Evolutionary conservation across 345 rosid genomes (phyloP).

Genomic region (Euclidium syriacum): DNA sequence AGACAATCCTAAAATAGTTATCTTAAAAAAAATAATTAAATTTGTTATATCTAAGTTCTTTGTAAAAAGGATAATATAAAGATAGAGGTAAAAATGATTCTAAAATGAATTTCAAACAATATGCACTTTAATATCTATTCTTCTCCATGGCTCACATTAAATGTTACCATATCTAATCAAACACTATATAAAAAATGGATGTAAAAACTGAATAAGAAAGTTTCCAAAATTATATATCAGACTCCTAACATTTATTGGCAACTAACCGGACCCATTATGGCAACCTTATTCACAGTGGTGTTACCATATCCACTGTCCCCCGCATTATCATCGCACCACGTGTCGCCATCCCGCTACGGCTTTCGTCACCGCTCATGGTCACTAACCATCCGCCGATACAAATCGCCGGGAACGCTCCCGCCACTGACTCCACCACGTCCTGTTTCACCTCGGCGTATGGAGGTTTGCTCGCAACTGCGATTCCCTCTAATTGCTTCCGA

Average conservation of each 20-base stretch:
- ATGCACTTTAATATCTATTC: no score
- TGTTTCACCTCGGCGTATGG: constrained; percentile 21
- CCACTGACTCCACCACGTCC: neutral
- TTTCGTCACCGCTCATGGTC: neutral
- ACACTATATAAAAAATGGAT: no score
- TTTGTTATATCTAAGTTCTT: no score
- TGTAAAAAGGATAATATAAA: no score
- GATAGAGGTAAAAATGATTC: no score
- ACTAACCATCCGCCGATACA: constrained; percentile 1
- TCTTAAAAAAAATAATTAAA: no score
- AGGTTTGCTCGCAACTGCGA: constrained; percentile 35
- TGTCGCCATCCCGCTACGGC: constrained; percentile 9
- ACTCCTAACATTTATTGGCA: neutral
- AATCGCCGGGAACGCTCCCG: neutral
- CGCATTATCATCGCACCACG: constrained; percentile 10
- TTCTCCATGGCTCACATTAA: no score
- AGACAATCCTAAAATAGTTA: no score
- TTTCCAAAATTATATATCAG: no score
- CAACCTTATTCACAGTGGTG: constrained; percentile 15
- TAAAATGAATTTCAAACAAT: no score
- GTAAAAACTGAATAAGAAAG: no score
- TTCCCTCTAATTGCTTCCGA: constrained; percentile 57
- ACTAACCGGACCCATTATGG: neutral
- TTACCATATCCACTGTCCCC: constrained; percentile 18
- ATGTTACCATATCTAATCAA: no score